phyloP scores from a whole-genome alignment of 192 early-diverging fungal genomes.

The Phlyctochytrium bullatum region DNA sequence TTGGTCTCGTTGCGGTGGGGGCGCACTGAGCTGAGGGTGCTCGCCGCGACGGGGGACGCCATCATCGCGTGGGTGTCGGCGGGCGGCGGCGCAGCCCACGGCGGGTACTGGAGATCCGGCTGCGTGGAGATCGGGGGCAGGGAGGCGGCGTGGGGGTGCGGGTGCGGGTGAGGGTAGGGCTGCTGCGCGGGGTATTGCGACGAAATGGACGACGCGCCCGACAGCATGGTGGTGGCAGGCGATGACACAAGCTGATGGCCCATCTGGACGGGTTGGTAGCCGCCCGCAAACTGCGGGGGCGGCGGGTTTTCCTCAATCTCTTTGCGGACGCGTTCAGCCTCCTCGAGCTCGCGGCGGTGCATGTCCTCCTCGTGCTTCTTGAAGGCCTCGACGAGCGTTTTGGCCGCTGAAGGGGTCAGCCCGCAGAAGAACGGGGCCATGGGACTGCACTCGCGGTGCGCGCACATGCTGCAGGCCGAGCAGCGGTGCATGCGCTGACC shows the following conservation, averaged over 20 bases:
- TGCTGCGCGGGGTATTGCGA: no score
- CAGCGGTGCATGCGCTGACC: constrained; percentile 39
- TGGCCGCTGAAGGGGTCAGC: constrained; percentile 38
- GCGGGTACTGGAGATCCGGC: constrained; percentile 29
- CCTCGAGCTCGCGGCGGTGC: constrained; percentile 43
- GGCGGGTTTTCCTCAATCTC: constrained; percentile 6
- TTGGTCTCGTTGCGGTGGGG: no score
- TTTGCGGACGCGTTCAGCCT: constrained; percentile 31
- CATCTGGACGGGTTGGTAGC: constrained; percentile 5
- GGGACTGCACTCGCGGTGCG: constrained; percentile 38
- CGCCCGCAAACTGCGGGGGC: not conserved
- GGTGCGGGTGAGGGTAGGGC: no score
- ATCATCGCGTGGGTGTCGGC: no score
- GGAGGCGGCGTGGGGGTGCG: no score
- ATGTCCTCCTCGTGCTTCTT: constrained; percentile 39
- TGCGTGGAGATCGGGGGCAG: constrained; percentile 11
- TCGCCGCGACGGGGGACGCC: no score
- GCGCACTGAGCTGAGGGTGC: no score
- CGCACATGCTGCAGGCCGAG: constrained; percentile 36
- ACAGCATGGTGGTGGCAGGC: no score
- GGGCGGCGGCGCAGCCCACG: no score
- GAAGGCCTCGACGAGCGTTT: constrained; percentile 41
- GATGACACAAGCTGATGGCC: constrained; percentile 9
- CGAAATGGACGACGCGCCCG: no score
- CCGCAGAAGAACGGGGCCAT: constrained; percentile 50